A percentile compares a stretch with the other conserved stretches of the same genome.
phyloP scores from a whole-genome alignment of 371 early-diverging fungal genomes.

The Apophysomyces ossiformis region DNA sequence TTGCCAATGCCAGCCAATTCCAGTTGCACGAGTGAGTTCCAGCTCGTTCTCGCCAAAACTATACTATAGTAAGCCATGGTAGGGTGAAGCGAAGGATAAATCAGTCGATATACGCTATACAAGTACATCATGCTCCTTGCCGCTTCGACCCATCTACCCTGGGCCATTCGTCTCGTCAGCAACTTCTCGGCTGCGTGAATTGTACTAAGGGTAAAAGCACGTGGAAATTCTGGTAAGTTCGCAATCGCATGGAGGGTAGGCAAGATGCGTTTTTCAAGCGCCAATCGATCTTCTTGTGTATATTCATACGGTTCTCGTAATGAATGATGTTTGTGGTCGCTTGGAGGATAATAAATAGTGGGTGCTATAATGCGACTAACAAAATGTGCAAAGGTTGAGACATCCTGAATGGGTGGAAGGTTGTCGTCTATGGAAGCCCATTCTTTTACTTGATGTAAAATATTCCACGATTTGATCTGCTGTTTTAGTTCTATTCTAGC shows the following conservation, averaged over 20 bases:
- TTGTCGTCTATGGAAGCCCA: slow-evolving; percentile 19
- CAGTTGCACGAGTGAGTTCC: slow-evolving; percentile 62
- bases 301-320: not conserved
- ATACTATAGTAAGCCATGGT: slow-evolving; percentile 65
- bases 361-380: slow-evolving; percentile 37
- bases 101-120: slow-evolving; percentile 66
- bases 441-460: slow-evolving; percentile 33
- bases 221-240: slow-evolving; percentile 29
- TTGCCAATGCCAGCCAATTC: slow-evolving; percentile 48
- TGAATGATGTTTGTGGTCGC: slow-evolving; percentile 9
- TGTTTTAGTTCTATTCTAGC: slow-evolving; percentile 1
- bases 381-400: slow-evolving; percentile 40
- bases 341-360: slow-evolving; percentile 27
- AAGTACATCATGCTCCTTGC: slow-evolving; percentile 62
- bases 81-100: slow-evolving; percentile 75
- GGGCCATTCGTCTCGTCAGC: slow-evolving; percentile 25
- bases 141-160: slow-evolving; percentile 54
- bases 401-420: slow-evolving; percentile 27
- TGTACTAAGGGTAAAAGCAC: slow-evolving; percentile 30
- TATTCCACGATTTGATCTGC: slow-evolving; percentile 37
- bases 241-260: slow-evolving; percentile 17
- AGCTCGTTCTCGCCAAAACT: slow-evolving; percentile 67
- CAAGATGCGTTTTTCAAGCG: slow-evolving; percentile 11
- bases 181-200: slow-evolving; percentile 33
- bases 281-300: slow-evolving; percentile 6